Percentiles rank a stretch among this genome's conserved stretches.
Evolutionary conservation across 768 basidiomycete species (phyloP).

Genomic region (Pseudohyphozyma bogoriensis): DNA sequence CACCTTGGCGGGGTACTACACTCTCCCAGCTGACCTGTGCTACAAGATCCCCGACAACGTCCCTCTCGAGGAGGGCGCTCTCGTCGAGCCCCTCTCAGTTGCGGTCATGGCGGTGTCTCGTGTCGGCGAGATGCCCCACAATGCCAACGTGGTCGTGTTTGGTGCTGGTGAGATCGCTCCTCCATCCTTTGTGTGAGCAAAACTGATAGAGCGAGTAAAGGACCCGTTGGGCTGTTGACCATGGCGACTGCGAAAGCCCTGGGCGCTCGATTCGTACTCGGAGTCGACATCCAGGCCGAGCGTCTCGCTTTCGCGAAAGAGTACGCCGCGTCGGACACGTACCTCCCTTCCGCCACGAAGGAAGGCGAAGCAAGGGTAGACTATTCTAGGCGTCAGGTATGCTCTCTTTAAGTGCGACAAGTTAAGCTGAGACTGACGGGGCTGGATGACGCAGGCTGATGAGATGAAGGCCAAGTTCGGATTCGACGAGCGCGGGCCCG

Average conservation of each 20-base stretch:
- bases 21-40: conserved; percentile 68
- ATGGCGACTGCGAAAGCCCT: conserved; percentile 95
- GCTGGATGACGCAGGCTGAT: conserved; percentile 52
- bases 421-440: neutral
- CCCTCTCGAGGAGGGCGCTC: conserved; percentile 84
- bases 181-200: neutral
- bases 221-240: conserved; percentile 70
- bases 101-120: conserved; percentile 78
- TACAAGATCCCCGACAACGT: conserved; percentile 69
- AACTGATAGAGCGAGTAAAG: too few relatives aligned
- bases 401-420: neutral
- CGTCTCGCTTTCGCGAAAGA: conserved; percentile 76
- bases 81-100: conserved; percentile 92
- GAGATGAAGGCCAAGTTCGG: conserved; percentile 56
- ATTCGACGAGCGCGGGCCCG: conserved; percentile 59
- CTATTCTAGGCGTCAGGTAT: conserved; percentile 48
- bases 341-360: conserved; percentile 49
- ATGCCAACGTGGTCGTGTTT: conserved; percentile 69
- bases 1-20: conserved; percentile 71
- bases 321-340: conserved; percentile 63
- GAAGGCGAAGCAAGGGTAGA: conserved; percentile 57
- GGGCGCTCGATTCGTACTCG: conserved; percentile 73
- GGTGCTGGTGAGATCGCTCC: too few relatives aligned
- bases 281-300: conserved; percentile 48
- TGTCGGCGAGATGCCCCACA: conserved; percentile 60